Percentiles rank a stretch among this genome's conserved stretches.
These are phyloP conservation scores for Populus euphratica DNA, from an alignment of 345 rosid species.

Conservation along the genomic window DNA sequence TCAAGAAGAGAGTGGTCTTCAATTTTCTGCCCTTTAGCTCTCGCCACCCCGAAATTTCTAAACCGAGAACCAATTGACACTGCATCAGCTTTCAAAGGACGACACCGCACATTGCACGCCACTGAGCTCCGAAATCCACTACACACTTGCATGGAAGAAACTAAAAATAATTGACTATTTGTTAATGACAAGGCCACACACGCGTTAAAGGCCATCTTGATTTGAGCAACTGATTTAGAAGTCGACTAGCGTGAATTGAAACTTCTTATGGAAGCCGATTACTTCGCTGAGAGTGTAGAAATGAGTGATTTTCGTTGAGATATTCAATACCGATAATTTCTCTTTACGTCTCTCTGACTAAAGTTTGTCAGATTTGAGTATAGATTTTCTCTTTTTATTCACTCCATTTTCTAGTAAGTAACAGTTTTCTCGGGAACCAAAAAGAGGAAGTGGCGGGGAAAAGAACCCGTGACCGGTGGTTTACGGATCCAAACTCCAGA, in stretches of 20 bases:
- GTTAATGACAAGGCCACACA: background rate
- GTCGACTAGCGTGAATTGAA: background rate
- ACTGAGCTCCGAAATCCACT: background rate
- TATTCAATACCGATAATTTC: background rate
- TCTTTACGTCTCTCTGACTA: background rate
- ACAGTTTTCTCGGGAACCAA: conserved; percentile 4
- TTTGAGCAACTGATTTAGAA: background rate
- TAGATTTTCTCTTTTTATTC: background rate
- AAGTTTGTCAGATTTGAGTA: background rate
- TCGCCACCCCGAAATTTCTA: conserved; percentile 46
- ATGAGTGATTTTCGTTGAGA: background rate
- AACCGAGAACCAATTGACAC: conserved; percentile 11
- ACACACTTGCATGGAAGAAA: background rate
- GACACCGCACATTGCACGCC: background rate
- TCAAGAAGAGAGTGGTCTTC: conserved; percentile 40
- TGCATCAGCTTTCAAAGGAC: background rate
- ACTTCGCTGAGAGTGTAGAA: background rate
- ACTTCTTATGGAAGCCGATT: background rate
- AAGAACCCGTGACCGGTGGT: background rate
- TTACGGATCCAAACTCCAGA: background rate
- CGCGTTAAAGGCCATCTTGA: background rate
- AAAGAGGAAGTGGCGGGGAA: conserved; percentile 13
- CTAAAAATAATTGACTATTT: background rate
- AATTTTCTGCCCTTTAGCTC: conserved; percentile 43
- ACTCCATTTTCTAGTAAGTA: background rate